phyloP scores from a whole-genome alignment of 495 filamentous ascomycete species.

The Cercophora samala region DNA sequence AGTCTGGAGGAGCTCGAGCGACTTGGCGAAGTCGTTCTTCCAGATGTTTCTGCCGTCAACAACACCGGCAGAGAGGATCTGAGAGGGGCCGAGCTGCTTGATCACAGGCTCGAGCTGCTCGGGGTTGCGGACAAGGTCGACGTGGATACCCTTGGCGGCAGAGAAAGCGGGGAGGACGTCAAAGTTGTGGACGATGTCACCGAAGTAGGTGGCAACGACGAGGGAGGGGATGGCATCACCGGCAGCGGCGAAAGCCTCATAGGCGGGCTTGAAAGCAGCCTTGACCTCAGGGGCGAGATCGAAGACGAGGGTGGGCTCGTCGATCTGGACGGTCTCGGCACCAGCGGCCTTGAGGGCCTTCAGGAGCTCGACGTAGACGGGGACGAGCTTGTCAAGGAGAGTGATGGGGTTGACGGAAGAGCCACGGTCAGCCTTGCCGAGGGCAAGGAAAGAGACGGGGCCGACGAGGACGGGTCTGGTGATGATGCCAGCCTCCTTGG shows the following conservation, averaged over 20 bases:
- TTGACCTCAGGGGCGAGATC: conserved; percentile 84
- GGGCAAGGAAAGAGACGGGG: conserved; percentile 91
- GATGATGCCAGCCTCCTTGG: conserved; percentile 88
- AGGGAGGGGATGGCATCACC: conserved; percentile 77
- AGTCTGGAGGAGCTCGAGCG: conserved; percentile 81
- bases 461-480: conserved; percentile 94
- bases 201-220: conserved; percentile 93
- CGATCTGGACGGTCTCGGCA: conserved; percentile 93
- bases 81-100: conserved; percentile 82
- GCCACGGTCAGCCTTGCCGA: conserved; percentile 95
- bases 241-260: conserved; percentile 76
- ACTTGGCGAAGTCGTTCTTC: conserved; percentile 96
- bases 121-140: conserved; percentile 95
- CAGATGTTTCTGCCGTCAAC: conserved; percentile 99
- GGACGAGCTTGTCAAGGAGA: conserved; percentile 85
- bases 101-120: conserved; percentile 95
- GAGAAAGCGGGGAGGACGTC: conserved; percentile 67
- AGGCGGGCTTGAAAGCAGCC: conserved; percentile 95
- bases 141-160: conserved; percentile 75
- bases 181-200: conserved; percentile 98
- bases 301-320: conserved; percentile 93
- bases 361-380: conserved; percentile 88
- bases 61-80: conserved; percentile 87
- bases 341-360: conserved; percentile 89
- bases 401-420: conserved; percentile 88